Evolutionary conservation across 441 rosid species (phyloP).

Genomic region (Populus hybrid): DNA sequence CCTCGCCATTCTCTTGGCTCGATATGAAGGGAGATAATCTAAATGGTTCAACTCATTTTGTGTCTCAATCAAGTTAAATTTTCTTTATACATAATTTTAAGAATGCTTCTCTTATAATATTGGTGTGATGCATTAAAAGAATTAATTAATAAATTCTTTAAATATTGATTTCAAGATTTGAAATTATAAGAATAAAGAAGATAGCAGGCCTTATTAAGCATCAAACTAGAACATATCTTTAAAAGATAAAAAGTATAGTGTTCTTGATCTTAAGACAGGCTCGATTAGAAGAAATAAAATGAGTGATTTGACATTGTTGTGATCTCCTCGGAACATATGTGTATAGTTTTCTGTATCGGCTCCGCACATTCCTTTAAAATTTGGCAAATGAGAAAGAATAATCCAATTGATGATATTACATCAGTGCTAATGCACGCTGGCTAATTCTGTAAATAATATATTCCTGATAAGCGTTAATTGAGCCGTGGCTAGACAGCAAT

Average conservation of each 20-base stretch:
- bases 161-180: background rate
- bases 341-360: background rate
- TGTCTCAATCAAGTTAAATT: too few species aligned
- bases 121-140: background rate
- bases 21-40: too few species aligned
- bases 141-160: too few species aligned
- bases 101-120: too few species aligned
- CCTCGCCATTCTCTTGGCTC: too few species aligned
- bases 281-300: background rate
- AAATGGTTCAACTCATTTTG: too few species aligned
- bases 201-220: background rate
- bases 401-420: background rate
- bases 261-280: background rate
- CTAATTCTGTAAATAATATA: background rate
- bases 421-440: background rate
- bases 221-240: too few species aligned
- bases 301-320: background rate
- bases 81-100: too few species aligned
- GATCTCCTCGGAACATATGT: background rate
- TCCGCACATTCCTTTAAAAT: too few species aligned
- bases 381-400: too few species aligned
- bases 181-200: background rate
- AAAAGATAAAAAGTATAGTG: background rate
- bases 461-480: background rate
- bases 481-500: background rate